Evolutionary conservation across 1,139 yeast species (phyloP).

Genomic region (Kodamaea sp.): DNA sequence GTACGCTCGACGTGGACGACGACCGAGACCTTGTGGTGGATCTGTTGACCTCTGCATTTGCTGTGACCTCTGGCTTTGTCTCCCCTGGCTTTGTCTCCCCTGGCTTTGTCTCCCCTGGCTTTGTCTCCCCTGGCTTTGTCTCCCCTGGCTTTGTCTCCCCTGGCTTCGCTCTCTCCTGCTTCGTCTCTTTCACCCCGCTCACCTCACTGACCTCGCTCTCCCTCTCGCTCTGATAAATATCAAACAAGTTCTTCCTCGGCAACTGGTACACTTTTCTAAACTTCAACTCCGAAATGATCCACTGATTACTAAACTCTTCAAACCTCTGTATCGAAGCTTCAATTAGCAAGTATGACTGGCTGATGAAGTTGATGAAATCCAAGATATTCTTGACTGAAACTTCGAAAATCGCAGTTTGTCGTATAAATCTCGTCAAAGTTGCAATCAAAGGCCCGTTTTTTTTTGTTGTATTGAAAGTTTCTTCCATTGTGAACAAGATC

Average conservation of each 20-base stretch:
- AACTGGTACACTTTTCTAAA: constrained; percentile 35
- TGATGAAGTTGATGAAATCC: constrained; percentile 39
- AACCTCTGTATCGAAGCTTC: constrained; percentile 24
- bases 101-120: too few relatives aligned
- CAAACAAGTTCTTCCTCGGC: constrained; percentile 25
- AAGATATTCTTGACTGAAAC: constrained; percentile 33
- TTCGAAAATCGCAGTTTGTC: constrained; percentile 41
- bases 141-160: too few relatives aligned
- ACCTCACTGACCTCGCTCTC: too few relatives aligned
- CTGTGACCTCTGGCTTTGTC: constrained; percentile 1
- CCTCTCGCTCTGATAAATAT: constrained; percentile 19
- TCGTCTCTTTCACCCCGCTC: too few relatives aligned
- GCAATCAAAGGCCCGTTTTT: constrained; percentile 54
- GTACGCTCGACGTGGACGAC: constrained; percentile 17
- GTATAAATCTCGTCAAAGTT: constrained; percentile 45
- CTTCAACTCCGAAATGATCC: constrained; percentile 37
- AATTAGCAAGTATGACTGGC: constrained; percentile 22
- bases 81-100: too few relatives aligned
- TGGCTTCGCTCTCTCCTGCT: too few relatives aligned
- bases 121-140: too few relatives aligned
- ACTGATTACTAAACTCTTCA: constrained; percentile 32
- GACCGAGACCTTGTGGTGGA: constrained; percentile 22
- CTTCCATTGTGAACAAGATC: constrained; percentile 37
- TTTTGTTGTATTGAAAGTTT: constrained; percentile 42
- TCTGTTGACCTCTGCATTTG: constrained; percentile 1